Evolutionary conservation across 2,329 filamentous ascomycete species (phyloP).

Genomic region (Coniochaeta hoffmannii): DNA sequence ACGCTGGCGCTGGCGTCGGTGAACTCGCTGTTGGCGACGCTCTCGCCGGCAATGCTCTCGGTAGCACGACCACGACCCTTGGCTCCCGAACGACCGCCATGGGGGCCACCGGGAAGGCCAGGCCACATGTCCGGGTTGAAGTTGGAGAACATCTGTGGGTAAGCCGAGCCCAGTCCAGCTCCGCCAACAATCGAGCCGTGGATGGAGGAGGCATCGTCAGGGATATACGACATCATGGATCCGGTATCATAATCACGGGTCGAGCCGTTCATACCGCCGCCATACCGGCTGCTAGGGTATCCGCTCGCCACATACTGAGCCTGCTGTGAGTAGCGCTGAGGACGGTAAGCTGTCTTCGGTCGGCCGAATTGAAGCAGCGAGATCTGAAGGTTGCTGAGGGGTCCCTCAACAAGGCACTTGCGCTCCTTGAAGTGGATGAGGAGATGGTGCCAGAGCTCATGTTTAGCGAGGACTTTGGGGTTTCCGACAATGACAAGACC

Average conservation of each 20-base stretch:
- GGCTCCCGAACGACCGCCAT: conserved; percentile 49
- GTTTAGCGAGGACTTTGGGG: conserved; percentile 94
- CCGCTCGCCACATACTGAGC: conserved; percentile 55
- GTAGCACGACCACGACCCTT: conserved; percentile 61
- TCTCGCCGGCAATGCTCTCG: conserved; percentile 83
- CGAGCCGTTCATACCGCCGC: conserved; percentile 28
- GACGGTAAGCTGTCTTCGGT: conserved; percentile 87
- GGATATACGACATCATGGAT: conserved; percentile 91
- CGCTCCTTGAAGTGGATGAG: conserved; percentile 94
- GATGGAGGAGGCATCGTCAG: conserved; percentile 93
- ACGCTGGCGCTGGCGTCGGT: conserved; percentile 78
- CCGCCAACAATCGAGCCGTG: conserved; percentile 88
- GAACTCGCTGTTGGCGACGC: conserved; percentile 82
- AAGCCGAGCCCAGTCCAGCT: conserved; percentile 71
- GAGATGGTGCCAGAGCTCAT: conserved; percentile 94
- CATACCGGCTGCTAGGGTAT: conserved; percentile 32
- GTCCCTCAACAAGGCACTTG: conserved; percentile 92
- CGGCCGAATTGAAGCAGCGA: conserved; percentile 92
- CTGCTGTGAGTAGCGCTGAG: conserved; percentile 68
- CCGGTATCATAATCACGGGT: conserved; percentile 63
- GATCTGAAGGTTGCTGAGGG: conserved; percentile 89
- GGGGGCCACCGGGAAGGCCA: conserved; percentile 63
- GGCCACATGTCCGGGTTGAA: conserved; percentile 89
- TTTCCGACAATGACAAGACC: conserved; percentile 95
- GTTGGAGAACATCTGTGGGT: conserved; percentile 90